phyloP scores from a whole-genome alignment of 768 basidiomycete genomes.

The Asterophora parasitica region DNA sequence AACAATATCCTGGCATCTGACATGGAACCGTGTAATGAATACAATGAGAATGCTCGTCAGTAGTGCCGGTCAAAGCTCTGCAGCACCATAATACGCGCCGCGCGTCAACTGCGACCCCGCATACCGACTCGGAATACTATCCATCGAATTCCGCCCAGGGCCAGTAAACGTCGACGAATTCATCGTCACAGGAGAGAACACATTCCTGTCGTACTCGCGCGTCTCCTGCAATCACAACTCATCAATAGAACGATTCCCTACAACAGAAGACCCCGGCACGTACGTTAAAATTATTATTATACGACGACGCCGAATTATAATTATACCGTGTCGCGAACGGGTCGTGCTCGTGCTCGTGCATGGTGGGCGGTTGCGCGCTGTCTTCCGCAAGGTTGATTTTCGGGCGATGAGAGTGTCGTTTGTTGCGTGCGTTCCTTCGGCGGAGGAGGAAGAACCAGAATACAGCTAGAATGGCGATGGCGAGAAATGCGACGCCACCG shows the following conservation, averaged over 20 bases:
- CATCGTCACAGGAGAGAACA: too few relatives aligned
- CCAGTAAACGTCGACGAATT: constrained; percentile 17
- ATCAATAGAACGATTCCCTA: not conserved
- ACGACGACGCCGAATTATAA: too few relatives aligned
- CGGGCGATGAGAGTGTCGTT: not conserved
- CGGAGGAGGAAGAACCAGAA: constrained; percentile 36
- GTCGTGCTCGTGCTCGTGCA: too few relatives aligned
- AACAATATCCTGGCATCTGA: too few relatives aligned
- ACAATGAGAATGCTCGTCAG: not conserved
- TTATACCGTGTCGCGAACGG: too few relatives aligned
- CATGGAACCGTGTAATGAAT: too few relatives aligned
- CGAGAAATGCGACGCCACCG: constrained; percentile 44
- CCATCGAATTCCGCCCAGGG: constrained; percentile 25
- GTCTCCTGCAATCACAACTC: constrained; percentile 4
- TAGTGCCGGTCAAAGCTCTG: constrained; percentile 24
- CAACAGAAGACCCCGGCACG: too few relatives aligned
- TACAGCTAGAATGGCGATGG: constrained; percentile 28
- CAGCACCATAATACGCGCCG: constrained; percentile 25
- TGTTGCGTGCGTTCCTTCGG: constrained; percentile 3
- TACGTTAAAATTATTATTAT: too few relatives aligned
- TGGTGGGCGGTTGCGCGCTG: constrained; percentile 2
- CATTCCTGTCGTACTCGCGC: constrained; percentile 10
- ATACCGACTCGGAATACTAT: constrained; percentile 20
- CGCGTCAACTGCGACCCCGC: constrained; percentile 17
- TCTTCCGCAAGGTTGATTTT: constrained; percentile 16